phyloP scores from a whole-genome alignment of 805 yeast species.

The Candida schatavii region DNA sequence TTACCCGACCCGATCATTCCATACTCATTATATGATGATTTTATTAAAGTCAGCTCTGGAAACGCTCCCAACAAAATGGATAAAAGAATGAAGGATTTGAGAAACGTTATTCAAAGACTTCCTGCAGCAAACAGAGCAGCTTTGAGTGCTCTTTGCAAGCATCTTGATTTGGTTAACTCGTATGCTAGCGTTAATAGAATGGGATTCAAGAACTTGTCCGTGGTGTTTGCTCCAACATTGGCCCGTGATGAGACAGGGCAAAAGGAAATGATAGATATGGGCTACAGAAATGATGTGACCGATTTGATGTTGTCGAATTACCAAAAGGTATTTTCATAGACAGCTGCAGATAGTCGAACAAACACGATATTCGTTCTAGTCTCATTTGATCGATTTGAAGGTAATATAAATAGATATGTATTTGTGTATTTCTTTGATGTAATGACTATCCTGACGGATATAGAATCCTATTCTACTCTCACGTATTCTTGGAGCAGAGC shows the following conservation, averaged over 20 bases:
- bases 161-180: constrained; percentile 58
- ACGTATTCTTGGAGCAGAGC: too few species aligned
- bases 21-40: constrained; percentile 61
- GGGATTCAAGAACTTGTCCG: constrained; percentile 79
- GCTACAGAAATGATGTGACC: constrained; percentile 70
- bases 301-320: constrained; percentile 63
- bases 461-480: too few species aligned
- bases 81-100: constrained; percentile 42
- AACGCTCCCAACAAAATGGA: constrained; percentile 21
- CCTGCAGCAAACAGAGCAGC: constrained; percentile 69
- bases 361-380: too few species aligned
- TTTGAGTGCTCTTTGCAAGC: constrained; percentile 56
- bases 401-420: too few species aligned
- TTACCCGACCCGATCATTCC: constrained; percentile 85
- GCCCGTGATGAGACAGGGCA: constrained; percentile 77
- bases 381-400: too few species aligned
- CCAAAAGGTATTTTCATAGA: constrained; percentile 29
- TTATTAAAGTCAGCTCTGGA: constrained; percentile 50
- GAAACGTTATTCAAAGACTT: constrained; percentile 43
- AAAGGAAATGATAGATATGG: constrained; percentile 82
- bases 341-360: too few species aligned
- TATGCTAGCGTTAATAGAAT: constrained; percentile 64
- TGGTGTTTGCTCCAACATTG: constrained; percentile 93
- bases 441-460: too few species aligned
- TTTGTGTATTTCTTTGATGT: too few species aligned